Base-by-base conservation (phyloP, 1,284 basidiomycete genomes). In the Tylopilus sp. region DNA sequence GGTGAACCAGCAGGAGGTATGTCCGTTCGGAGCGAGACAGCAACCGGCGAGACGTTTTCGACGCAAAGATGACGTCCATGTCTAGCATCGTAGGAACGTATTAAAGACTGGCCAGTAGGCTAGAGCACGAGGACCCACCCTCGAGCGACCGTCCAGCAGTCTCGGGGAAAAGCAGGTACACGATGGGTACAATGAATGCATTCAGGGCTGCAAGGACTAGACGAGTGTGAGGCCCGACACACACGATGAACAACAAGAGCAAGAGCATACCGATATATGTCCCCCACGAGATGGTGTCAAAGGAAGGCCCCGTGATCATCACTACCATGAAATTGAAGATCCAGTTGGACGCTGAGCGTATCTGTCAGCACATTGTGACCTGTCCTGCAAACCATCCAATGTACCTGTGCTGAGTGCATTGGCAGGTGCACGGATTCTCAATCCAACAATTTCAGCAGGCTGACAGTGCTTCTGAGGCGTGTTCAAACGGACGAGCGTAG, bases 81-180 rank as follows among this genome's bases (percentile, higher is more conserved):
- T 82, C 79, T 80, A 41, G n/a, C 48, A 56, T 29, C 18, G 4
- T 13, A 38, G n/a, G 40, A 28, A 23, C 6, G 10, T 1, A 11
- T 60, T 11, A 58, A 30, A 26, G 18, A 31, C 13, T 6, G 10
- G 21, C 30, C 4, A 10, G 3, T 4, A 4, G n/a, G n/a, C n/a
- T 40, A 33, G 19, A 47, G 2, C 8, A 44, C 18, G 8, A 18
- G 15, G 37, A 46, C 60, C 6, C 53, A 76, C 78, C 80, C 70
- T 83, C 81, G 15, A 84, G 63, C 0, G 79, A 81, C 29, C 79
- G 74, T 16, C 79, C 77, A n/a, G 78, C 75, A 4, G 81, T 84
- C 66, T 84, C 82, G n/a, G 81, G 82, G 69, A 83, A 84, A 71
- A 79, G 83, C 51, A 81, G 63, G 59, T 82, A 86, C 3, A 84